Conservation (phyloP, 306 rosid genomes). For the Vigna nakashimae region DNA sequence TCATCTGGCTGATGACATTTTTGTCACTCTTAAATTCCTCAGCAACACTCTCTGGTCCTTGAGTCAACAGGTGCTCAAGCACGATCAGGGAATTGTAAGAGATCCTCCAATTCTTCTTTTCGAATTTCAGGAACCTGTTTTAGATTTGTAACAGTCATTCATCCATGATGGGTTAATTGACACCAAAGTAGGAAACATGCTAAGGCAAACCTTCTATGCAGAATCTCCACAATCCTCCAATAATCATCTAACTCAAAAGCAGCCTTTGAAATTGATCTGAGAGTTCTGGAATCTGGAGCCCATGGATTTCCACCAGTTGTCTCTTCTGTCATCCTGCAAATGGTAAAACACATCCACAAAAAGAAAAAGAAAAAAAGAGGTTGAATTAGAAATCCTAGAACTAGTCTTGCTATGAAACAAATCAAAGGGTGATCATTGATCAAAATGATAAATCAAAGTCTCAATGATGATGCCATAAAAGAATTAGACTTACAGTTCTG, state of each 20-base stretch:
- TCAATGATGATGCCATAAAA: background rate
- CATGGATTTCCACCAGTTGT: conserved; percentile 78
- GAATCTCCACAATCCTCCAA: conserved; percentile 67
- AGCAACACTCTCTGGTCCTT: conserved; percentile 92
- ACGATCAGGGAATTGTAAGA: conserved; percentile 79
- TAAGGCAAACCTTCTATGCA: conserved; percentile 54
- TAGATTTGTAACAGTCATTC: conserved; percentile 6
- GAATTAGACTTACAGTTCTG: conserved; percentile 63
- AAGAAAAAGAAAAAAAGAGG: background rate
- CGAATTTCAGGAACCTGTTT: conserved; percentile 75
- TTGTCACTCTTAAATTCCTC: conserved; percentile 75
- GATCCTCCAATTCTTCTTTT: conserved; percentile 83
- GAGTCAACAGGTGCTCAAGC: conserved; percentile 84
- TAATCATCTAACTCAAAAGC: conserved; percentile 97
- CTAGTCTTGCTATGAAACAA: conserved; percentile 22
- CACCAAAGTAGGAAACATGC: conserved; percentile 1
- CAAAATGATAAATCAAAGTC: conserved; percentile 25
- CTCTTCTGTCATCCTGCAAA: conserved; percentile 83
- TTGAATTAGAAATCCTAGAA: conserved; percentile 31
- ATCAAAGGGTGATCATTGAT: background rate
- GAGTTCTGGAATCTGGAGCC: conserved; percentile 70
- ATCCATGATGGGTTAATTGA: background rate
- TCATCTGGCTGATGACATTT: conserved; percentile 67
- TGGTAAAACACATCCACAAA: background rate
- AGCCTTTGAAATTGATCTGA: conserved; percentile 85